Evolutionary conservation across 371 early-diverging fungal species (phyloP), one percentile per base, ranked within the genome.

Genomic region (Rhizopus microsporus): DNA sequence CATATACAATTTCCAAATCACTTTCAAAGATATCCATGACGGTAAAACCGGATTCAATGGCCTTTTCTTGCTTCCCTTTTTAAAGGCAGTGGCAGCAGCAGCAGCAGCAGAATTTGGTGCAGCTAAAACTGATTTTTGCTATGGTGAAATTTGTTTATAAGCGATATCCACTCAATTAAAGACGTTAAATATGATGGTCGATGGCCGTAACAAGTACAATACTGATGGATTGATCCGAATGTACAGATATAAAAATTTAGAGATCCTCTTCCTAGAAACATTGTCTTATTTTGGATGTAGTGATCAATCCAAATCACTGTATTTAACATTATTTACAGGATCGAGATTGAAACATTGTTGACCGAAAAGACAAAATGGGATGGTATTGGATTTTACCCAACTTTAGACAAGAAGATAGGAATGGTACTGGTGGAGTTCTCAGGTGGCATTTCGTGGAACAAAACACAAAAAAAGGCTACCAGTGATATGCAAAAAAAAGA

Each of bases 251-350:
- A 47, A 50, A 29, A 50, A 16, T 29, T 15, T 55, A 12, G 62
- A 59, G 54, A 62, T 62, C 30, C 56, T 67, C 39, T 34, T 67
- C 15, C 39, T 52, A 16, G 50, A 62, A 51, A 57, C 58, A 16
- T 66, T 50, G 23, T 56, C 59, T 48, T 39, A 33, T n/a, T 67
- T 34, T 57, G 59, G 59, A n/a, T 50, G 51, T 32, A 62, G 50
- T 38, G 62, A 56, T 45, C 40, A 35, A 39, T 39, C 55, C 30
- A 67, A 62, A 53, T 55, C 50, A n/a, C n/a, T 49, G 23, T 43
- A 15, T 50, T 57, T 57, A 43, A 43, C n/a, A 43, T 13, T 51
- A n/a, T 12, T 57, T 12, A 5, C 13, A 57, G 51, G 51, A 57
- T 57, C 43, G 57, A 57, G 29, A 50, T 57, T 7, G 57, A 57